Evolutionary conservation across 495 filamentous ascomycete genomes (phyloP).

Genomic region (Neurospora africana): DNA sequence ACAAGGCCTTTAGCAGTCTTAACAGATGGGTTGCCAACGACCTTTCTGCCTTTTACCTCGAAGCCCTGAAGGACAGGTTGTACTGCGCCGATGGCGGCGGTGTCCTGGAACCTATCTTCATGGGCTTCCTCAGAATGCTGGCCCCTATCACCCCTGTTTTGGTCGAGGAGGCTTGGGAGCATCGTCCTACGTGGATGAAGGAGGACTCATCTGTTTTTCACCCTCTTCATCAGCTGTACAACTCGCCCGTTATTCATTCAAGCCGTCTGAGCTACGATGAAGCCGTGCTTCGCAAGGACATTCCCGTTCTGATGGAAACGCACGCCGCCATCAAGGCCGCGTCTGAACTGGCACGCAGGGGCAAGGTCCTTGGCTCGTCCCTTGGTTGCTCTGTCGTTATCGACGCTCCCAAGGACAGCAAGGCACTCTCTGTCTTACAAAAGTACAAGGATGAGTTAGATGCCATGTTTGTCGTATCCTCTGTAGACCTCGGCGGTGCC

Average conservation of each 20-base stretch:
- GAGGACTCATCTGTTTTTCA: constrained; percentile 26
- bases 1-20: constrained; percentile 60
- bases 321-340: constrained; percentile 54
- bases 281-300: constrained; percentile 30
- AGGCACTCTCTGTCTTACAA: constrained; percentile 30
- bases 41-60: constrained; percentile 88
- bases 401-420: constrained; percentile 18
- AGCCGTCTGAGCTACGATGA: constrained; percentile 21
- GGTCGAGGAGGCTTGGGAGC: constrained; percentile 79
- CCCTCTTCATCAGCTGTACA: constrained; percentile 34
- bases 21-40: constrained; percentile 72
- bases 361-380: constrained; percentile 62
- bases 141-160: constrained; percentile 74
- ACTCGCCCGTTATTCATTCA: constrained; percentile 25
- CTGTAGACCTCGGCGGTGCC: constrained; percentile 38
- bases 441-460: constrained; percentile 54
- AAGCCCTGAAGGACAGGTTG: constrained; percentile 78
- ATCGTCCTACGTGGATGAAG: constrained; percentile 55
- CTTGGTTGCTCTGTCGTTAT: constrained; percentile 59
- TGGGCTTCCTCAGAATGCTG: constrained; percentile 62
- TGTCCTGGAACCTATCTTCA: constrained; percentile 59
- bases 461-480: constrained; percentile 67
- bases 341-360: constrained; percentile 55
- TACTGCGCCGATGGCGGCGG: constrained; percentile 65
- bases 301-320: constrained; percentile 47